Base-by-base conservation (phyloP, 768 basidiomycete genomes). In the Suillus paluster region DNA sequence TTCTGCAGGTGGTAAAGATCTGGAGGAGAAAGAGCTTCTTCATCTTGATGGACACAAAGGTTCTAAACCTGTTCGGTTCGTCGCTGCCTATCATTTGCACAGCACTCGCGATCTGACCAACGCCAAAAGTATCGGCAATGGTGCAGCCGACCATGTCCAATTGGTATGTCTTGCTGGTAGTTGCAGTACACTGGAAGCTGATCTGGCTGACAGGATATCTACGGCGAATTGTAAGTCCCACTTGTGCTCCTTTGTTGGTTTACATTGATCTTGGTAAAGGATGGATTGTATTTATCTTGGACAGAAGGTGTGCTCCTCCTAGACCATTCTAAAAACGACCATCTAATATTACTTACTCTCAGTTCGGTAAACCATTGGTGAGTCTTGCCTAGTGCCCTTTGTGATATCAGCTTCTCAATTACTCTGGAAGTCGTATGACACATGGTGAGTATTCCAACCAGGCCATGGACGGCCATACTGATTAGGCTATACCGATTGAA, bases 281-380 rank as follows among this genome's bases (percentile, higher is more conserved):
- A 90, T 97, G 91, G 95, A 97, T 79, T 95, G 91, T 86, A 93
- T 99, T 64, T 98, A 99, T 73, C 85, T 98, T 23, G 90, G 94
- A 5, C 95, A 98, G 76, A 98, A 98, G 85, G 90, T 88, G 42
- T 19, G 78, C n/a, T 50, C 8, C 19, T 10, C 11, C 53, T 57
- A 54, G 23, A 8, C 39, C 30, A 50, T 33, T 17, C n/a, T 2
- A 7, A 27, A n/a, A 36, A 48, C 5, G 23, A 10, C 15, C 25
- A 17, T 62, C 39, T n/a, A 59, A 49, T 23, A 57, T 36, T 17
- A 25, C 21, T 10, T 49, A 38, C 25, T 54, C 17, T 65, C 39
- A 91, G 90, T 92, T 87, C 62, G 91, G 91, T 14, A 87, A 86
- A 71, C 91, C 91, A 34, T 72, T 94, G 73, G 90, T 89, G 73